These are phyloP conservation scores for Dalbergia cultrata DNA, from an alignment of 306 rosid genomes.

Conservation along the genomic window DNA sequence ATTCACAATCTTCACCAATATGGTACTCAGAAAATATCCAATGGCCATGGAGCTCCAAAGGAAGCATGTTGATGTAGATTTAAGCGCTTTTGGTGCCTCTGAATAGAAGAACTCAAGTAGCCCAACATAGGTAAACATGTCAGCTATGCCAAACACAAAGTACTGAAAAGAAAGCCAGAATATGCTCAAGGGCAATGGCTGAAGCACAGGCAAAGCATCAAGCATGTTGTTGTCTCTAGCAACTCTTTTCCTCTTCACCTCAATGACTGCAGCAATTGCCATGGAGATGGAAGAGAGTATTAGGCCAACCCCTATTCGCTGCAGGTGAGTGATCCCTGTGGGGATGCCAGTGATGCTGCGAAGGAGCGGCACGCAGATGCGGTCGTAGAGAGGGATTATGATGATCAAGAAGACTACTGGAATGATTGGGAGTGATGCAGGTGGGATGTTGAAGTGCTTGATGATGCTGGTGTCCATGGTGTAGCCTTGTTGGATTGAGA, in stretches of 20 bases:
- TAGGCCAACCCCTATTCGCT: conserved; percentile 86
- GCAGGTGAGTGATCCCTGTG: conserved; percentile 78
- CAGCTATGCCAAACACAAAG: conserved; percentile 91
- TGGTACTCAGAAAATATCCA: conserved; percentile 79
- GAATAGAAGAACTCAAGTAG: conserved; percentile 90
- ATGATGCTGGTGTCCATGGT: conserved; percentile 78
- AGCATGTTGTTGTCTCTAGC: conserved; percentile 73
- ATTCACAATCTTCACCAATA: conserved; percentile 74
- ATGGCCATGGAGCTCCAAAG: conserved; percentile 90
- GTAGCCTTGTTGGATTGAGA: conserved; percentile 77
- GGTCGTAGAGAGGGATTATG: conserved; percentile 74
- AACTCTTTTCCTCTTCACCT: conserved; percentile 72
- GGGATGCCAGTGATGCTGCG: conserved; percentile 74
- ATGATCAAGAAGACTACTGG: conserved; percentile 70
- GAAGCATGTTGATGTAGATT: conserved; percentile 83
- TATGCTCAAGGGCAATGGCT: conserved; percentile 75
- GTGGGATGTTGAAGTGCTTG: conserved; percentile 71
- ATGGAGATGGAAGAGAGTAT: conserved; percentile 80
- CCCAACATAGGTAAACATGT: conserved; percentile 89
- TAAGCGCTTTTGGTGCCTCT: conserved; percentile 76
- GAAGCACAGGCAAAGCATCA: conserved; percentile 64
- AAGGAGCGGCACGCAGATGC: conserved; percentile 61
- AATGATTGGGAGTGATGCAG: conserved; percentile 83
- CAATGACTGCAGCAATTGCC: conserved; percentile 75
- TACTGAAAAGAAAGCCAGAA: conserved; percentile 93